A percentile compares a stretch with the other conserved stretches of the same genome.
Conservation (phyloP, 1,284 basidiomycete species). For the Prillingera fragicola region DNA sequence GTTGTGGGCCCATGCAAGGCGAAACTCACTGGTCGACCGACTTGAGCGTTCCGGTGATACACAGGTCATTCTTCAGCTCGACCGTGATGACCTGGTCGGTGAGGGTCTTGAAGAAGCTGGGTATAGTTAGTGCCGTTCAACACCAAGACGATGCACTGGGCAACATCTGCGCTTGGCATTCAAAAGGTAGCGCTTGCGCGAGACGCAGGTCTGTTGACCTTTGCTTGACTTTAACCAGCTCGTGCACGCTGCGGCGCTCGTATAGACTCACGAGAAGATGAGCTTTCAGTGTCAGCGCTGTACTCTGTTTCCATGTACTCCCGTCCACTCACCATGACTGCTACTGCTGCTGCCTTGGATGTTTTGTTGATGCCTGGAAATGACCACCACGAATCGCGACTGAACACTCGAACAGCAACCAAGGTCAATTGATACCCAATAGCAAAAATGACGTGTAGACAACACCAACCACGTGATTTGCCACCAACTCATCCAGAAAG, state of each 20-base stretch:
- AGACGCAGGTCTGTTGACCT: too few species aligned
- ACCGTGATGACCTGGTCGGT: conserved; percentile 96
- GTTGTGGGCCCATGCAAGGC: too few species aligned
- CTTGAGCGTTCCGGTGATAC: conserved; percentile 91
- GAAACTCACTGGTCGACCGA: conserved; percentile 88
- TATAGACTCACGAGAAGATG: conserved; percentile 41
- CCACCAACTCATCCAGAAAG: neutral
- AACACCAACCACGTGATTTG: neutral
- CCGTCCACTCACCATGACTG: too few species aligned
- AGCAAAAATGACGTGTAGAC: conserved; percentile 1
- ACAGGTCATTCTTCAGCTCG: conserved; percentile 98
- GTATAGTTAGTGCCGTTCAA: too few species aligned
- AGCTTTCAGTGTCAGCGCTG: conserved; percentile 27
- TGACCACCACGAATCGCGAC: too few species aligned
- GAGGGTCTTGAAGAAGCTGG: conserved; percentile 89
- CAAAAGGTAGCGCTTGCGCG: too few species aligned
- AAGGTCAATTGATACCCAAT: neutral
- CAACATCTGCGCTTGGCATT: too few species aligned
- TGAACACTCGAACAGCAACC: neutral
- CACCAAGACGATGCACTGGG: too few species aligned
- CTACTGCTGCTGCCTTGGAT: too few species aligned
- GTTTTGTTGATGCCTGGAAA: too few species aligned
- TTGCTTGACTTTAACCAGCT: too few species aligned
- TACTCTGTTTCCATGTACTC: neutral
- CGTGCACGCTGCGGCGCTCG: too few species aligned